Percentiles rank a stretch among this genome's conserved stretches.
Conservation (phyloP, 352 stramenopile species). For the Pythium rishiriense region DNA sequence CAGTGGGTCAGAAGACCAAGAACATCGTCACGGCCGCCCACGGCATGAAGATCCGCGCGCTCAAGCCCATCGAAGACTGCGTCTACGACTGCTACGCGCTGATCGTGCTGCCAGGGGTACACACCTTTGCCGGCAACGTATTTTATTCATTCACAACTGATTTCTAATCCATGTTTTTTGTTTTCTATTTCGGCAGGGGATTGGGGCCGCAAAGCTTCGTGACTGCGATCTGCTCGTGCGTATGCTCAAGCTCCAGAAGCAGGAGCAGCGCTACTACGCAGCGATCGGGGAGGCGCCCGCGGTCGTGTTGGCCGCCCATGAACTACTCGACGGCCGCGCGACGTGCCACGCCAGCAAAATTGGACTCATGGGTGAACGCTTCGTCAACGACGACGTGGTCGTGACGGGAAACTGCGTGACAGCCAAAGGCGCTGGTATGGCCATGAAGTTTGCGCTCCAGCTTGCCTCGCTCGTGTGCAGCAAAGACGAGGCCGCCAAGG, state of each 20-base stretch:
- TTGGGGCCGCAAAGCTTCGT: constrained; percentile 40
- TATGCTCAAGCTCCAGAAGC: constrained; percentile 61
- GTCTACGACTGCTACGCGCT: constrained; percentile 64
- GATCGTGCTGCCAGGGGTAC: constrained; percentile 70
- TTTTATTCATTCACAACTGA: too few relatives aligned
- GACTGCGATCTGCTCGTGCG: constrained; percentile 64
- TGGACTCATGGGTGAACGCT: constrained; percentile 44
- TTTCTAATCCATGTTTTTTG: too few relatives aligned
- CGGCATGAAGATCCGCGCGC: constrained; percentile 58
- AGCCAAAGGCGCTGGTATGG: constrained; percentile 51
- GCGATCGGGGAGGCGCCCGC: constrained; percentile 50
- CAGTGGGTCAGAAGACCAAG: constrained; percentile 48
- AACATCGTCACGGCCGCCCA: constrained; percentile 69
- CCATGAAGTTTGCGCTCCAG: constrained; percentile 51
- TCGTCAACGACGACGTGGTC: constrained; percentile 56
- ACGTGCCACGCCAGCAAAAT: constrained; percentile 52
- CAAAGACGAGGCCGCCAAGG: constrained; percentile 34
- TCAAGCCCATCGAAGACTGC: constrained; percentile 68
- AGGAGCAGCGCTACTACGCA: constrained; percentile 50
- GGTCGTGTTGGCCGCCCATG: constrained; percentile 45
- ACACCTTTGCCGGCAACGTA: constrained; percentile 11
- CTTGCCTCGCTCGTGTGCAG: constrained; percentile 61
- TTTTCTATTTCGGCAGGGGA: constrained; percentile 45
- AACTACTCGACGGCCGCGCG: constrained; percentile 43
- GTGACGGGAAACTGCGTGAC: constrained; percentile 60